A percentile compares a stretch with the other conserved stretches of the same genome.
Evolutionary conservation across 140 eudicot species (phyloP).

Genomic region (Flaveria floridana): DNA sequence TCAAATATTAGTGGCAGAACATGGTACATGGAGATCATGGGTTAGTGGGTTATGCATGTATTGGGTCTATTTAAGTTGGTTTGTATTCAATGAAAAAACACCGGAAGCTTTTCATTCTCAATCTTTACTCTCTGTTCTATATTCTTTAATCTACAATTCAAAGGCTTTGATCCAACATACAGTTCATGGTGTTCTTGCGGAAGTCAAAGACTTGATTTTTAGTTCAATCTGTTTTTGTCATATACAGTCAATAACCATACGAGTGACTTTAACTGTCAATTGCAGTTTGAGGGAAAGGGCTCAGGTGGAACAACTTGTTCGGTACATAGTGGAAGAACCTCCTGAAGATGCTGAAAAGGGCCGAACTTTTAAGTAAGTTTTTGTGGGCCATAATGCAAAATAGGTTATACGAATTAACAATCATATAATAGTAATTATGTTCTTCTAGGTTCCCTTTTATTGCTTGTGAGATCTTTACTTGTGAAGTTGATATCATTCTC

Average conservation of each 20-base stretch:
- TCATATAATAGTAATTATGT: constrained; percentile 22
- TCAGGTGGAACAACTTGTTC: constrained; percentile 72
- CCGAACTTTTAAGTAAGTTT: constrained; percentile 77
- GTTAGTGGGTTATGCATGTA: too few species aligned
- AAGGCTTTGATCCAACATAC: too few species aligned
- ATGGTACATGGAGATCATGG: too few species aligned
- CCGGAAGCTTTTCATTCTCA: too few species aligned
- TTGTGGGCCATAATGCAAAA: constrained; percentile 14
- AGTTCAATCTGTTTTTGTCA: neutral
- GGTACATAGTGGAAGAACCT: constrained; percentile 86
- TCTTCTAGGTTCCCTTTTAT: constrained; percentile 78
- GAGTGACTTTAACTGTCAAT: constrained; percentile 12
- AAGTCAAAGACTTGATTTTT: neutral
- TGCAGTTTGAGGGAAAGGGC: constrained; percentile 78
- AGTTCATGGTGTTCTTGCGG: neutral
- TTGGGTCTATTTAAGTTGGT: too few species aligned
- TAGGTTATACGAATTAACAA: constrained; percentile 7
- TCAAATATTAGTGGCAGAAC: too few species aligned
- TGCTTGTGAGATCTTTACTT: constrained; percentile 94
- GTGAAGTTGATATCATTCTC: constrained; percentile 91
- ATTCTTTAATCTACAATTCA: too few species aligned
- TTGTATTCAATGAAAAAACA: too few species aligned
- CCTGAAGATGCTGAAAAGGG: constrained; percentile 79
- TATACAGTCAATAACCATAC: neutral
- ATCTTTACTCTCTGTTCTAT: too few species aligned